These are phyloP conservation scores for Gossypium armourianum DNA, from an alignment of 441 rosid genomes.

Conservation along the genomic window DNA sequence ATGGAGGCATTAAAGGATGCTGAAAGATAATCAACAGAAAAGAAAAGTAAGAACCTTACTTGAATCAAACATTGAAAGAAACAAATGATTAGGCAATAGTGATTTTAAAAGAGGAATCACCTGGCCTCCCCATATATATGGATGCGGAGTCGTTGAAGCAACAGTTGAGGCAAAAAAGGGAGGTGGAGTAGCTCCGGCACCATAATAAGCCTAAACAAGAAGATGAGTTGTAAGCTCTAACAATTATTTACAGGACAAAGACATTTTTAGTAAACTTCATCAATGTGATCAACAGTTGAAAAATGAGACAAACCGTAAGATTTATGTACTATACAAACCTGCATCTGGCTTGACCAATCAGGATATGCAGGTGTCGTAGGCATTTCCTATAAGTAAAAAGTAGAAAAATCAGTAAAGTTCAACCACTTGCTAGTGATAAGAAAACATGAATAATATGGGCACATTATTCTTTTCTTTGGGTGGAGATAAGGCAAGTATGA, in stretches of 20 bases:
- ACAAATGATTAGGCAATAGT: neutral
- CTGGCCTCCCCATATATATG: conserved; percentile 89
- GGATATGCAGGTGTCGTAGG: conserved; percentile 59
- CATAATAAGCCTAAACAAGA: conserved; percentile 71
- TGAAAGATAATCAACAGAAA: conserved; percentile 27
- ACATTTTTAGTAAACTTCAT: neutral
- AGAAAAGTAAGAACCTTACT: conserved; percentile 10
- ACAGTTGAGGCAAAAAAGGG: conserved; percentile 79
- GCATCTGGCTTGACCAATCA: conserved; percentile 88
- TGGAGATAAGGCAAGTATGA: neutral
- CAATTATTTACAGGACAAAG: neutral
- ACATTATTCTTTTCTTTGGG: neutral
- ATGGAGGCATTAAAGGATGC: conserved; percentile 84
- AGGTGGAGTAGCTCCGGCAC: conserved; percentile 70
- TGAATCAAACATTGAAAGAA: neutral
- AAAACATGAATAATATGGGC: neutral
- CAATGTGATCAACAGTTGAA: neutral
- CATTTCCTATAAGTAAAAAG: conserved; percentile 40
- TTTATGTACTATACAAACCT: conserved; percentile 34
- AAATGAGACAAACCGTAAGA: neutral
- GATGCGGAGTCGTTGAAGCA: conserved; percentile 77
- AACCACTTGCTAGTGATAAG: neutral
- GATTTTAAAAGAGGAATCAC: conserved; percentile 29
- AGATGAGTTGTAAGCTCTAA: conserved; percentile 20
- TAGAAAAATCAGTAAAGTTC: neutral